Percentiles rank a stretch among this genome's conserved stretches.
These are phyloP conservation scores for Aspergillus sp. DNA, from an alignment of 2,329 filamentous ascomycete genomes.

Conservation along the genomic window DNA sequence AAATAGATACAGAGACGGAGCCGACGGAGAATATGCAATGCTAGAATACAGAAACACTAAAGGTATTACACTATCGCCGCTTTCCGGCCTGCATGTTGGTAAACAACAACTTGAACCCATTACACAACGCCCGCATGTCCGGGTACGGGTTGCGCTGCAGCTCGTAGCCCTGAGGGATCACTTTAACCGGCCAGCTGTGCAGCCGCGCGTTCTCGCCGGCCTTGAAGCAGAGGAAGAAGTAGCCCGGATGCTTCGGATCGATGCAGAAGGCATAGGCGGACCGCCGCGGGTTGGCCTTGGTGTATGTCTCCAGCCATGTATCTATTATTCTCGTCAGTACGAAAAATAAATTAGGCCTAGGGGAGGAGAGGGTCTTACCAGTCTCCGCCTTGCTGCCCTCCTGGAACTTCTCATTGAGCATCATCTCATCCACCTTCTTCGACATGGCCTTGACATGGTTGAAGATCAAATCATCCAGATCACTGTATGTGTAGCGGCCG, in stretches of 20 bases:
- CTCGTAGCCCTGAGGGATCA: slow-evolving; percentile 89
- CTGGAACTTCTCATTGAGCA: slow-evolving; percentile 89
- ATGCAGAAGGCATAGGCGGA: slow-evolving; percentile 95
- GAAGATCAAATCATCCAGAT: slow-evolving; percentile 95
- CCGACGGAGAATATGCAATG: not conserved
- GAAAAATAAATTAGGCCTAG: too few species aligned
- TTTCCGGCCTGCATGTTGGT: slow-evolving; percentile 49
- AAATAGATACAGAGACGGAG: slow-evolving; percentile 1
- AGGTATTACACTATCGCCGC: slow-evolving; percentile 12
- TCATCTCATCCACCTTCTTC: slow-evolving; percentile 93
- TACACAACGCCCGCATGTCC: slow-evolving; percentile 89
- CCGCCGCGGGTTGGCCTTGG: slow-evolving; percentile 87
- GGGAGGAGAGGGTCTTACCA: slow-evolving; percentile 52
- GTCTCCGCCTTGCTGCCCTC: slow-evolving; percentile 69
- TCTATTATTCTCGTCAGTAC: slow-evolving; percentile 46
- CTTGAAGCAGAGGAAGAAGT: slow-evolving; percentile 96
- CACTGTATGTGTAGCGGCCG: slow-evolving; percentile 83
- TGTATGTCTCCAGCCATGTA: slow-evolving; percentile 92
- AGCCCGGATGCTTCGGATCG: slow-evolving; percentile 82
- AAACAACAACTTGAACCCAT: slow-evolving; percentile 89
- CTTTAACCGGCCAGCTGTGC: slow-evolving; percentile 74
- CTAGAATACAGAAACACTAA: not conserved
- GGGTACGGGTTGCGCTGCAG: slow-evolving; percentile 82
- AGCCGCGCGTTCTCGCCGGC: slow-evolving; percentile 66
- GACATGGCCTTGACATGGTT: slow-evolving; percentile 97